Percentiles rank a stretch among this genome's conserved stretches.
phyloP scores from a whole-genome alignment of 2,329 filamentous ascomycete species.

The Chalaropsis thielavioides region DNA sequence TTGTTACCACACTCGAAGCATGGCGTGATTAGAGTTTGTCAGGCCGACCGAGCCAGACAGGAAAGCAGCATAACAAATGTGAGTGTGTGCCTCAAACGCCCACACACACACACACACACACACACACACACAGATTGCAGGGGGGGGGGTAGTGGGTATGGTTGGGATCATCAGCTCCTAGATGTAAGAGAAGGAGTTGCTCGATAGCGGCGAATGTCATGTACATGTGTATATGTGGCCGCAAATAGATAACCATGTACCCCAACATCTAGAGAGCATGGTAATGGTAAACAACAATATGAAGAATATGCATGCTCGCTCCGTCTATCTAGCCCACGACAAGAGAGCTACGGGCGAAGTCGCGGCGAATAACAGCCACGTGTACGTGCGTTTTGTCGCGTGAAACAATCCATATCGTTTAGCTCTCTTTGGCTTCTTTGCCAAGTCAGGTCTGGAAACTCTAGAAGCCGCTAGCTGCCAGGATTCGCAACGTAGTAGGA shows the following conservation, averaged over 20 bases:
- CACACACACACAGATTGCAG: neutral
- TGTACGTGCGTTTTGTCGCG: neutral
- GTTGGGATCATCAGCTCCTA: too few species aligned
- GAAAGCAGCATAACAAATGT: neutral
- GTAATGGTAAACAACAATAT: too few species aligned
- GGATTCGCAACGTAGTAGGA: neutral
- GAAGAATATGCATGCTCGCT: too few species aligned
- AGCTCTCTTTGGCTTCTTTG: neutral
- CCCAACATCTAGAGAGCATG: too few species aligned
- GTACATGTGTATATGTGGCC: too few species aligned
- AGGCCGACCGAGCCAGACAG: neutral
- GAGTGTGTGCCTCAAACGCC: neutral
- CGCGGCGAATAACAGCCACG: neutral
- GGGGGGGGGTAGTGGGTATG: neutral
- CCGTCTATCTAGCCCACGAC: too few species aligned
- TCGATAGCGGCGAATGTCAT: too few species aligned
- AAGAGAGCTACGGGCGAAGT: neutral
- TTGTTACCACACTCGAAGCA: neutral
- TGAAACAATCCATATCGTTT: neutral
- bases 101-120: too few species aligned
- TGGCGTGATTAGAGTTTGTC: neutral
- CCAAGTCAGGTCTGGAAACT: neutral
- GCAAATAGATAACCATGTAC: too few species aligned
- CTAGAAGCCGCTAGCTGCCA: neutral
- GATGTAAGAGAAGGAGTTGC: too few species aligned